Percentiles rank a stretch among this genome's conserved stretches.
Evolutionary conservation across 2,329 filamentous ascomycete species (phyloP).

Genomic region (Pseudocercospora fijiensis): DNA sequence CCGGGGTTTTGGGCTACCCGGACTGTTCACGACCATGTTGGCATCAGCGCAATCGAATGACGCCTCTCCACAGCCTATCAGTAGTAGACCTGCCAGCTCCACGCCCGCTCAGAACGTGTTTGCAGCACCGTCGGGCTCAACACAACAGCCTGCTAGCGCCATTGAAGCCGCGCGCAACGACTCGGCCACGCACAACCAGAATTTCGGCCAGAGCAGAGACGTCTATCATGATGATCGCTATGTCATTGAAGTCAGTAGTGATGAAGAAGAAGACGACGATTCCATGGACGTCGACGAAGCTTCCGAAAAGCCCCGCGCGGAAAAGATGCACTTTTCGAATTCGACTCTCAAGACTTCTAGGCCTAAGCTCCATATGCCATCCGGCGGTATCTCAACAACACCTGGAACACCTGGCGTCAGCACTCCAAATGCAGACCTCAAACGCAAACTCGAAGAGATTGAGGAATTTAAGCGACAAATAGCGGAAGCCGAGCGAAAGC

Average conservation of each 20-base stretch:
- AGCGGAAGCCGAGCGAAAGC: slow-evolving; percentile 46
- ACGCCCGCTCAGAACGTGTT: neutral
- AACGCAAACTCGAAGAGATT: slow-evolving; percentile 30
- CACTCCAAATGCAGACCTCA: slow-evolving; percentile 10
- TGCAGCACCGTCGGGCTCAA: neutral
- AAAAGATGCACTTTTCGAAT: neutral
- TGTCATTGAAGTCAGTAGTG: slow-evolving; percentile 83
- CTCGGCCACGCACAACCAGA: slow-evolving; percentile 53
- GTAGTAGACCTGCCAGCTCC: neutral
- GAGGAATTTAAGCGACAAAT: slow-evolving; percentile 30
- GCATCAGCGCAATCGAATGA: neutral
- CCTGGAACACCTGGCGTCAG: slow-evolving; percentile 21
- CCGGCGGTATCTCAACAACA: slow-evolving; percentile 18
- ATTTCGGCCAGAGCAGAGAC: slow-evolving; percentile 58
- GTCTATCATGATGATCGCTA: slow-evolving; percentile 58
- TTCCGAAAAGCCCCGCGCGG: slow-evolving; percentile 2
- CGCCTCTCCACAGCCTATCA: neutral
- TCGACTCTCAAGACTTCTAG: neutral
- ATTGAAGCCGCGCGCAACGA: neutral
- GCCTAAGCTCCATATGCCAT: neutral
- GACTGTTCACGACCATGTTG: slow-evolving; percentile 32
- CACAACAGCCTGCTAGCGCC: neutral
- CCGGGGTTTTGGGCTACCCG: slow-evolving; percentile 28
- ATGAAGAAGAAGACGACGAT: slow-evolving; percentile 49
- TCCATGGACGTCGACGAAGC: slow-evolving; percentile 32